Base-by-base conservation (phyloP, 768 basidiomycete species). In the Boletus rex-veris region DNA sequence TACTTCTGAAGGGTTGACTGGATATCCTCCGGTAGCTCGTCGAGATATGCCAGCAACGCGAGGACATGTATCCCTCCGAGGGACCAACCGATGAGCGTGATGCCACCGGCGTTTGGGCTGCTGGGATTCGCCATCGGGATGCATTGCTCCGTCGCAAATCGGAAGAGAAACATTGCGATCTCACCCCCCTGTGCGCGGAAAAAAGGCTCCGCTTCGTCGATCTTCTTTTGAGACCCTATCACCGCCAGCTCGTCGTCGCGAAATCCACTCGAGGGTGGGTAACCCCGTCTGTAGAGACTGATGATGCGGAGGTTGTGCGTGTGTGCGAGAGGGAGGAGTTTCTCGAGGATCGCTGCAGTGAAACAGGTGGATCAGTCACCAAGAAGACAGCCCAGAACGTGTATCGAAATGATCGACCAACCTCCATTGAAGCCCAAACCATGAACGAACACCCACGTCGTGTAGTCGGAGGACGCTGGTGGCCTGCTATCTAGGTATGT, bases 281-380 rank as follows among this genome's bases (percentile, higher is more conserved):
- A 69, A 2, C 65, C 68, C 7, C 65, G 68, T 45, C 65, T 56
- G 37, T 69, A 58, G 15, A 67, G 18, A n/a, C 59, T 56, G 45
- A 67, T 48, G 33, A 67, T 59, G 24, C 65, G 63, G 11, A 62
- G 55, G 26, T 59, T 41, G 47, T 69, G 60, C 2, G 36, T 26
- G 39, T 37, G 57, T 1, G 67, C 67, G 26, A 62, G 49, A 12
- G 65, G 65, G 24, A 67, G 46, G 9, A 67, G 46, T 33, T 59
- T 67, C 41, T 66, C n/a, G n/a, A 38, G 3, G 37, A 2, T 3
- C n/a, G 37, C 37, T 16, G 7, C 7, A 38, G 37, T 18, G 37
- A 2, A 38, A 16, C 7, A 4, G n/a, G 7, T 38, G n/a, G 16
- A 8, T 38, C 37, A 38, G 16, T 38, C 16, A 38, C 37, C 37